These are phyloP conservation scores for Bryoerythrophyllum caledonicum DNA, from an alignment of 225 moss, liverwort and hornwort genomes.

Conservation along the genomic window DNA sequence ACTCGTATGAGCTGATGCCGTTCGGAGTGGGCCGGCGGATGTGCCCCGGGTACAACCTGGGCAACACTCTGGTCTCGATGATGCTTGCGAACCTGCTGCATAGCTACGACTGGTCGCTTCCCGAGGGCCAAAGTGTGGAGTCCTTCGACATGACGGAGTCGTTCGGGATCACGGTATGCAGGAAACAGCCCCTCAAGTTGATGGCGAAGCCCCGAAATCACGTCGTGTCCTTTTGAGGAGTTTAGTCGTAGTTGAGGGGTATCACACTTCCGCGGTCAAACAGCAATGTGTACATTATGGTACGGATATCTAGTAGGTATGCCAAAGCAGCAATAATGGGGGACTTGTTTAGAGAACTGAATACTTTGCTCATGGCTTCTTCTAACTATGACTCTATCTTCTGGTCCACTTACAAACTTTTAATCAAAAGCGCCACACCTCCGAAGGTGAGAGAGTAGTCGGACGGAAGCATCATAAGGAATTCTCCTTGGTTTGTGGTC, in stretches of 20 bases:
- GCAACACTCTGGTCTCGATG: slow-evolving; percentile 7
- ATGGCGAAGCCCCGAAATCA: slow-evolving; percentile 6
- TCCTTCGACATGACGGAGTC: slow-evolving; percentile 21
- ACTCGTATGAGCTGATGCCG: slow-evolving; percentile 20
- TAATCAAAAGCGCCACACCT: neutral
- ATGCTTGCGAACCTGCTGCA: slow-evolving; percentile 31
- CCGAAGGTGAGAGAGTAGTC: neutral
- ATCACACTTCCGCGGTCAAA: neutral
- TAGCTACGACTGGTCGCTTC: slow-evolving; percentile 20
- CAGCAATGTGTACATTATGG: neutral
- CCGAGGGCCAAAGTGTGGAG: neutral
- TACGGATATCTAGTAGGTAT: neutral
- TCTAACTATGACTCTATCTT: neutral
- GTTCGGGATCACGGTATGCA: slow-evolving; percentile 21
- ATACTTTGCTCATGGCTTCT: too few relatives aligned
- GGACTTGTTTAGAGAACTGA: too few relatives aligned
- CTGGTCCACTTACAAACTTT: neutral
- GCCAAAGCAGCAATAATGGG: neutral
- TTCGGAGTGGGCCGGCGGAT: slow-evolving; percentile 32
- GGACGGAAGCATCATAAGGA: neutral
- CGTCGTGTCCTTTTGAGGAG: slow-evolving; percentile 1
- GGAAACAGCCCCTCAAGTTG: slow-evolving; percentile 14
- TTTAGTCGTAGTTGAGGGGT: neutral
- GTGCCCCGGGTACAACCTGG: slow-evolving; percentile 27
- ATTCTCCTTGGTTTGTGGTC: neutral